Conservation (phyloP, 2,329 filamentous ascomycete genomes). For the Phoma sp. region DNA sequence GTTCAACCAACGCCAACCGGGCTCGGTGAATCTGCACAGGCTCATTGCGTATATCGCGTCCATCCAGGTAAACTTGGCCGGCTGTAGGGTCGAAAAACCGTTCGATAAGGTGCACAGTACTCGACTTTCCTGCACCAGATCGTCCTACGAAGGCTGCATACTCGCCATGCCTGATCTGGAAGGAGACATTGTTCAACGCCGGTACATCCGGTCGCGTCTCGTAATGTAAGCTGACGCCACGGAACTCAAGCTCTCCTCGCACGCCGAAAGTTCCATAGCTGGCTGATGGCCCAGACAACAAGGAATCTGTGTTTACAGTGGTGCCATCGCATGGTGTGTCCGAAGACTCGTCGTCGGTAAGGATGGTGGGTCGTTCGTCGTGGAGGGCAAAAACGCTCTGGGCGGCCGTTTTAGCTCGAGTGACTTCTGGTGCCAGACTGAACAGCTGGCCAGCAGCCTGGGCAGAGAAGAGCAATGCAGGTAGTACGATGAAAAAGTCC, state of each 20-base stretch:
- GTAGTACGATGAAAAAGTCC: slow-evolving; percentile 55
- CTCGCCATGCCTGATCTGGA: slow-evolving; percentile 48
- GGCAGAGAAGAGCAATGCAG: slow-evolving; percentile 55
- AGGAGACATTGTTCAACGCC: slow-evolving; percentile 48
- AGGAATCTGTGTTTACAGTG: slow-evolving; percentile 4
- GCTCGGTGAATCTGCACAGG: slow-evolving; percentile 48
- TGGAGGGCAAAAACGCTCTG: slow-evolving; percentile 53
- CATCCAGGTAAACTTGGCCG: slow-evolving; percentile 51
- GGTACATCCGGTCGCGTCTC: slow-evolving; percentile 37
- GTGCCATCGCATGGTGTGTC: neutral
- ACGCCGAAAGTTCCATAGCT: slow-evolving; percentile 28
- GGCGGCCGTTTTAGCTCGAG: slow-evolving; percentile 53
- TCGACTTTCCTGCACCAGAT: slow-evolving; percentile 55
- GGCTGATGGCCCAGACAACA: slow-evolving; percentile 23
- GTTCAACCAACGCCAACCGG: slow-evolving; percentile 51
- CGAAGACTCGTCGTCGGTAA: slow-evolving; percentile 21
- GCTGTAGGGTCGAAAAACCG: slow-evolving; percentile 53
- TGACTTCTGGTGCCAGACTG: slow-evolving; percentile 54
- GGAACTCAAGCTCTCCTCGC: slow-evolving; percentile 43
- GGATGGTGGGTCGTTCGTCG: slow-evolving; percentile 49
- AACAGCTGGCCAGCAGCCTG: slow-evolving; percentile 56
- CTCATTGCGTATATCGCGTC: slow-evolving; percentile 49
- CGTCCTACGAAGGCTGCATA: slow-evolving; percentile 53
- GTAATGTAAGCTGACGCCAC: slow-evolving; percentile 43
- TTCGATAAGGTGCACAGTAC: slow-evolving; percentile 55